phyloP scores from a whole-genome alignment of 208 protist species.

The Crithidia brevicula region DNA sequence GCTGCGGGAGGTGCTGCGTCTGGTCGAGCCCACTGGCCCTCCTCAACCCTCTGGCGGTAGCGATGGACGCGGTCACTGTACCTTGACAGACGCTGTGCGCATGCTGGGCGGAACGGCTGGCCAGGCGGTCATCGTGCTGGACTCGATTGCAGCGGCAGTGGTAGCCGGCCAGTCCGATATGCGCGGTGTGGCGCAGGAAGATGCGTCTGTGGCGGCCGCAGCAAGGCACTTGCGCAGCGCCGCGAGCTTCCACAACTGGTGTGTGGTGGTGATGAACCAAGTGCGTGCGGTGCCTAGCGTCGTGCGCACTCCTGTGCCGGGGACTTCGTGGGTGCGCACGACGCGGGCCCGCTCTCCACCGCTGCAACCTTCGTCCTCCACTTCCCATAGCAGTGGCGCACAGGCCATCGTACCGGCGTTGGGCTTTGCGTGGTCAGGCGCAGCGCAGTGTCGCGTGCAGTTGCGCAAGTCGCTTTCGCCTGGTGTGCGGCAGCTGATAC shows the following conservation, averaged over 20 bases:
- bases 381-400: background rate
- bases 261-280: slow-evolving; percentile 69
- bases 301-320: background rate
- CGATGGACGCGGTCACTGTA: background rate
- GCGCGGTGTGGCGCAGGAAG: background rate
- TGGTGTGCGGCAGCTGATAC: slow-evolving; percentile 41
- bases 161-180: slow-evolving; percentile 14
- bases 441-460: slow-evolving; percentile 54
- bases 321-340: background rate
- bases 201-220: slow-evolving; percentile 24
- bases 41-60: background rate
- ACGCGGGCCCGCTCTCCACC: slow-evolving; percentile 22
- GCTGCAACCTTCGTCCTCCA: background rate
- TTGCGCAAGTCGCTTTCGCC: slow-evolving; percentile 36
- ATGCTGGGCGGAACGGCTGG: slow-evolving; percentile 22
- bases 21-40: slow-evolving; percentile 21
- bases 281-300: slow-evolving; percentile 38
- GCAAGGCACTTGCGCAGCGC: slow-evolving; percentile 45
- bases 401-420: slow-evolving; percentile 46
- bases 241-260: slow-evolving; percentile 41
- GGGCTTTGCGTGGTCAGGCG: slow-evolving; percentile 49
- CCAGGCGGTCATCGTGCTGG: slow-evolving; percentile 58
- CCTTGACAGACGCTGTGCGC: slow-evolving; percentile 31
- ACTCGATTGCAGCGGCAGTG: slow-evolving; percentile 69
- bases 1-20: slow-evolving; percentile 38